Conservation (phyloP, 2,329 filamentous ascomycete genomes). For the Cadophora malorum region DNA sequence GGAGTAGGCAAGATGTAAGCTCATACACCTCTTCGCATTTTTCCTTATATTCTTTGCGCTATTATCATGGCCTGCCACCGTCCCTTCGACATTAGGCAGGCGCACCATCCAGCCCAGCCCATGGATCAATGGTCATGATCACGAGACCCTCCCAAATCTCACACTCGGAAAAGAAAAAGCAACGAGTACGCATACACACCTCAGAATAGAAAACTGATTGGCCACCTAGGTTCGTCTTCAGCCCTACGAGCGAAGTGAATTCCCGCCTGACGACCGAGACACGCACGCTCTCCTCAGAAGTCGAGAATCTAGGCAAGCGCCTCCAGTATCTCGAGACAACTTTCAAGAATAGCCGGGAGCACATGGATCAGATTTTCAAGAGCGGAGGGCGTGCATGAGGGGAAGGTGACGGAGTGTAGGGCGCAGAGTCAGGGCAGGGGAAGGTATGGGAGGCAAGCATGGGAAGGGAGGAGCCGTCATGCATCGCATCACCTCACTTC, state of each 20-base stretch:
- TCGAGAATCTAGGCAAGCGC: constrained; percentile 84
- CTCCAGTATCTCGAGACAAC: constrained; percentile 94
- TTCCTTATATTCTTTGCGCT: too few relatives aligned
- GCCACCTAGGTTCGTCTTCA: constrained; percentile 79
- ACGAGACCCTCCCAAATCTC: constrained; percentile 14
- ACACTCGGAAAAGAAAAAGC: neutral
- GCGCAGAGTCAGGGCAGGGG: neutral
- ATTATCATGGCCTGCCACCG: neutral
- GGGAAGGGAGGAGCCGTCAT: constrained; percentile 12
- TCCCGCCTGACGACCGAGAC: constrained; percentile 78
- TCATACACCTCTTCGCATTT: neutral
- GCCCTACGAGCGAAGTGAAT: constrained; percentile 75
- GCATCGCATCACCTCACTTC: neutral
- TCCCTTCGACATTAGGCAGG: neutral
- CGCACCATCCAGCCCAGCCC: neutral
- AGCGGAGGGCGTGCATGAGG: constrained; percentile 47
- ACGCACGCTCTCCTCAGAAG: constrained; percentile 76
- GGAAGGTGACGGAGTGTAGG: neutral
- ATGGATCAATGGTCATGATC: neutral
- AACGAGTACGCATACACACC: neutral
- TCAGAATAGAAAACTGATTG: constrained; percentile 17
- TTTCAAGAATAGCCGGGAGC: constrained; percentile 89
- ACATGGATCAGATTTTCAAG: constrained; percentile 87
- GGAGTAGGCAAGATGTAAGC: constrained; percentile 95
- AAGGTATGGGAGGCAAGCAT: too few relatives aligned